These are phyloP conservation scores for Teratosphaeria zuluensis DNA, from an alignment of 2,329 filamentous ascomycete species.

Conservation along the genomic window DNA sequence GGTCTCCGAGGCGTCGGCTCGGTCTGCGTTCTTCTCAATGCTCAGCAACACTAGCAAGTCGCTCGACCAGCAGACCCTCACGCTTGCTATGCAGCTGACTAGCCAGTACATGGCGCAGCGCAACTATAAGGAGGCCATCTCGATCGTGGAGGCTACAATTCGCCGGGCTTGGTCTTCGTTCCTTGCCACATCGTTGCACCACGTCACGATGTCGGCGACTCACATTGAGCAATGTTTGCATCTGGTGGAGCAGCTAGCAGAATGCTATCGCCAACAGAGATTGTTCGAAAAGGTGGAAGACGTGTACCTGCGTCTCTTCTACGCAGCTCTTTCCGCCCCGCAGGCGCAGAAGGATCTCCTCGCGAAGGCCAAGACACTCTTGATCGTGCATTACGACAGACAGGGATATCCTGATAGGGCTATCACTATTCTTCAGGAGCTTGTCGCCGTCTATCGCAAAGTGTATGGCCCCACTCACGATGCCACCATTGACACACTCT, in stretches of 20 bases:
- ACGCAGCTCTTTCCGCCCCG: conserved; percentile 24
- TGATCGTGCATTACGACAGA: conserved; percentile 31
- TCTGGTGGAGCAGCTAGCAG: conserved; percentile 37
- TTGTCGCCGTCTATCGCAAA: conserved; percentile 27
- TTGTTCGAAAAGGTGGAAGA: conserved; percentile 31
- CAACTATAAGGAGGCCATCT: conserved; percentile 39
- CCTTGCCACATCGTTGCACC: conserved; percentile 31
- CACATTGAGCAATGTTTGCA: conserved; percentile 38
- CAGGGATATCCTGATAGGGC: conserved; percentile 29
- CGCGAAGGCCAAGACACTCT: conserved; percentile 24
- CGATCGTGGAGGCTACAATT: conserved; percentile 37
- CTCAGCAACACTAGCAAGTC: conserved; percentile 29
- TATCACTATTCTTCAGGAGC: conserved; percentile 26
- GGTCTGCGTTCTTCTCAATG: conserved; percentile 35
- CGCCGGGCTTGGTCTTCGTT: conserved; percentile 39
- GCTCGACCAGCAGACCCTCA: conserved; percentile 32
- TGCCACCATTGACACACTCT: conserved; percentile 38
- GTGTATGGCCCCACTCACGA: conserved; percentile 30
- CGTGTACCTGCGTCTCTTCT: conserved; percentile 30
- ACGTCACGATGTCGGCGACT: conserved; percentile 32
- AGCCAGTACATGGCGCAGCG: conserved; percentile 36
- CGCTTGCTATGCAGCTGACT: conserved; percentile 32
- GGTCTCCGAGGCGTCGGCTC: conserved; percentile 33
- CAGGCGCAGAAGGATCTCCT: conserved; percentile 19
- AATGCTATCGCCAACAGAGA: conserved; percentile 33